Evolutionary conservation across 805 yeast species (phyloP), one percentile per base, ranked within the genome.

Genomic region (Starmerella etchellsii): DNA sequence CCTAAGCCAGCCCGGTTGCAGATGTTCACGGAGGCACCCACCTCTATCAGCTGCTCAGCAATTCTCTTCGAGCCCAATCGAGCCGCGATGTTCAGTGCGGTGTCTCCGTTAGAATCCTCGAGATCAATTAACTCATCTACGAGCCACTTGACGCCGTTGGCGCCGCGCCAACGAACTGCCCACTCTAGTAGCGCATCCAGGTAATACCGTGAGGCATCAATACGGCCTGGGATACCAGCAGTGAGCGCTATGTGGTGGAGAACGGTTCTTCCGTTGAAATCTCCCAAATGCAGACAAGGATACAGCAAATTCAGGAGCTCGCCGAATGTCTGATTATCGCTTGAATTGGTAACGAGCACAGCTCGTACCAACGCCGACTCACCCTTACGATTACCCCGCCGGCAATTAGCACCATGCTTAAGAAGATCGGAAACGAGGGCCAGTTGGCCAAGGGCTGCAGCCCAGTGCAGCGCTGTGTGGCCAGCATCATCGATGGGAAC

Each of bases 391-490:
- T 88, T 93, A 33, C 91, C 73, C 30, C 85, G 63, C 8, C 74
- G 68, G 30, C 88, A 69, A 46, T 73, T 70, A 1, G 93, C 77
- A 13, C 83, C 81, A 33, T 70, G 66, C 30, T 70, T 64, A 24
- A 91, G 78, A 14, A 83, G 67, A 30, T 76, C 76, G 33, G 66
- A 73, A 3, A 84, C 88, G 38, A 87, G 67, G 2, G 74, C 64
- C 1, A 78, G 61, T 43, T 83, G 74, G 0, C 94, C 97, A 58
- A 91, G 69, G 0, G 96, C 82, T 14, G 96, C 77, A 3, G 96
- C 93, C 93, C 97, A 82, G 60, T 91, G 99, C 42, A 91, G 67
- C 0, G 95, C 84, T 0, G 95, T 80, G 56, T 91, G 91, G 0
- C 97, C 96, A 43, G 79, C 74, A 51, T 82, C 93, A 60, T 93